A percentile compares a stretch with the other conserved stretches of the same genome.
These are phyloP conservation scores for Tripidium arundinaceum DNA, from an alignment of 202 grass and related monocot genomes.

Conservation along the genomic window DNA sequence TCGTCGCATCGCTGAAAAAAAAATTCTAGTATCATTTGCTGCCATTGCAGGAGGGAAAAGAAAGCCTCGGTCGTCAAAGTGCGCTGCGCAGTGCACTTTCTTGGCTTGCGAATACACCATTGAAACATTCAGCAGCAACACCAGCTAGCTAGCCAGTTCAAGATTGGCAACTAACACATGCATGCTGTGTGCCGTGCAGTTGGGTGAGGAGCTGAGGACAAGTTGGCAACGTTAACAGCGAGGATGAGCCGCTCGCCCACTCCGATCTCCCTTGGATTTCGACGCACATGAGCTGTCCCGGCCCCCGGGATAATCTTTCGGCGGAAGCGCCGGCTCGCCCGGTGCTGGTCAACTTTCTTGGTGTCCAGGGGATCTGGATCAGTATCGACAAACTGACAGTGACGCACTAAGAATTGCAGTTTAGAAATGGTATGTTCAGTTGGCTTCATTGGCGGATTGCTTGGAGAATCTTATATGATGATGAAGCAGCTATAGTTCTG, in stretches of 20 bases:
- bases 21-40: no score
- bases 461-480: neutral
- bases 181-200: neutral
- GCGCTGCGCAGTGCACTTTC: neutral
- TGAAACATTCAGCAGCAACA: neutral
- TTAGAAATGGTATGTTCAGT: no score
- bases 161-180: neutral
- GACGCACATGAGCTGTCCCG: no score
- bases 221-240: neutral
- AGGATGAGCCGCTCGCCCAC: neutral
- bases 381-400: neutral
- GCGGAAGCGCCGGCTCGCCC: no score
- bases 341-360: constrained; percentile 1
- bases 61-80: no score
- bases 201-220: neutral
- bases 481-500: neutral
- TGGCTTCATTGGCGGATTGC: neutral
- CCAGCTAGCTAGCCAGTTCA: neutral
- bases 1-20: no score
- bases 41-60: no score
- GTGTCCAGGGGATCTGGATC: constrained; percentile 6
- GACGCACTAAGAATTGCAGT: neutral
- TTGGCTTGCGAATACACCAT: neutral
- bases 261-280: neutral
- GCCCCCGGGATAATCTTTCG: no score